Evolutionary conservation across 352 stramenopile genomes (phyloP).

Genomic region (Globisporangium spinosum): DNA sequence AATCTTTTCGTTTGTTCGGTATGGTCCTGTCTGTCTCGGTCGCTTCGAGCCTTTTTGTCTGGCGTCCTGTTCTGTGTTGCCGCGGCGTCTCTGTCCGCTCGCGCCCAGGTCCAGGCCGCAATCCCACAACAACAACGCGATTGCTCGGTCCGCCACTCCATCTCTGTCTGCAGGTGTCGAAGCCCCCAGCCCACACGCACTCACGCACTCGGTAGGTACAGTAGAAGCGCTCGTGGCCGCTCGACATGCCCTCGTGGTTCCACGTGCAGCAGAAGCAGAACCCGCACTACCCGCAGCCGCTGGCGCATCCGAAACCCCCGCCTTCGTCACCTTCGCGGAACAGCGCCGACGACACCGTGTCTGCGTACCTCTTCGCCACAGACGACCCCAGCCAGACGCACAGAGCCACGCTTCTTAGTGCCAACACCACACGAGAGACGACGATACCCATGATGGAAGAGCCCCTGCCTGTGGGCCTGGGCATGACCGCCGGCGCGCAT

Average conservation of each 20-base stretch:
- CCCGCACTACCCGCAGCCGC: background rate
- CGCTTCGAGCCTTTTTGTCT: too few species aligned
- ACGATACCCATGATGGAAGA: slow-evolving; percentile 16
- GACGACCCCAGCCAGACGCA: background rate
- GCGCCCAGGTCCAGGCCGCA: background rate
- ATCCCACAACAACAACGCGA: background rate
- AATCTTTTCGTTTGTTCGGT: background rate
- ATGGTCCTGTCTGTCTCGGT: background rate
- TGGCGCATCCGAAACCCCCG: background rate
- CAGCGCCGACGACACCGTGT: background rate
- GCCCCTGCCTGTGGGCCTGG: slow-evolving; percentile 23
- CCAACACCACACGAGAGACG: background rate
- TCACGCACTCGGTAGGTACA: background rate
- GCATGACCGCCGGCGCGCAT: slow-evolving; percentile 15
- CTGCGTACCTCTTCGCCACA: slow-evolving; percentile 13
- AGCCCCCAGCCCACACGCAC: background rate
- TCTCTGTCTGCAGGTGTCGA: background rate
- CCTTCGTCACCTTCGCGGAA: background rate
- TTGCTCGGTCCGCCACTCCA: background rate
- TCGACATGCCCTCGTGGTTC: slow-evolving; percentile 16
- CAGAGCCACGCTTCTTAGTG: background rate
- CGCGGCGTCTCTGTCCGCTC: background rate
- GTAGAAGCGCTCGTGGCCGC: background rate
- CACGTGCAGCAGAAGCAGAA: background rate
- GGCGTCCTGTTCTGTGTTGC: background rate